phyloP scores from a whole-genome alignment of 23 red algal genomes.

The Gracilaria caudata region DNA sequence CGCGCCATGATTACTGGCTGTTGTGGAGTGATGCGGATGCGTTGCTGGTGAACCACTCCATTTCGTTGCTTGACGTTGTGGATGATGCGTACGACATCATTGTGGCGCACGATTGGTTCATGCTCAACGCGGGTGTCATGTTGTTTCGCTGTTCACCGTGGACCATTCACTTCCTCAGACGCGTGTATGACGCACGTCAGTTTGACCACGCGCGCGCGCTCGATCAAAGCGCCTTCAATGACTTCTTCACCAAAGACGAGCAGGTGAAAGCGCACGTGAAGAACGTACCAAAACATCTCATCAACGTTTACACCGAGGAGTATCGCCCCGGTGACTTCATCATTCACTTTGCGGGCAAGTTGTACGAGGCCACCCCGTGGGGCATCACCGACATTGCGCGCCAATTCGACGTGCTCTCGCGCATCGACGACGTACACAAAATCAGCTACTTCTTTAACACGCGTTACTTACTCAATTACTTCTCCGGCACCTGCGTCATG shows the following conservation, averaged over 20 bases:
- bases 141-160: slow-evolving; percentile 79
- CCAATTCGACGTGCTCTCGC: slow-evolving; percentile 83
- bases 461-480: slow-evolving; percentile 83
- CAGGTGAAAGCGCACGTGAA: slow-evolving; percentile 70
- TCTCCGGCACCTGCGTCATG: slow-evolving; percentile 83
- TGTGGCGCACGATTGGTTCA: slow-evolving; percentile 88
- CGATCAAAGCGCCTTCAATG: slow-evolving; percentile 78
- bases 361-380: slow-evolving; percentile 89
- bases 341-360: slow-evolving; percentile 90
- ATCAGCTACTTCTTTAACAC: slow-evolving; percentile 80
- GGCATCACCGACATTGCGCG: slow-evolving; percentile 85
- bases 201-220: slow-evolving; percentile 83
- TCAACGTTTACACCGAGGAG: slow-evolving; percentile 96
- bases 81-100: slow-evolving; percentile 91
- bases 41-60: slow-evolving; percentile 79
- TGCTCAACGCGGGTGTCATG: slow-evolving; percentile 92
- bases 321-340: slow-evolving; percentile 90
- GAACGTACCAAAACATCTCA: slow-evolving; percentile 69
- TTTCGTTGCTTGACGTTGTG: slow-evolving; percentile 65
- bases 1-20: slow-evolving; percentile 81
- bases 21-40: slow-evolving; percentile 93
- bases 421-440: slow-evolving; percentile 63
- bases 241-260: slow-evolving; percentile 59
- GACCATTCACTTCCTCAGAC: slow-evolving; percentile 76
- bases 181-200: slow-evolving; percentile 72